A percentile compares a stretch with the other conserved stretches of the same genome.
Conservation (phyloP, 768 basidiomycete genomes). For the Suillus subluteus region DNA sequence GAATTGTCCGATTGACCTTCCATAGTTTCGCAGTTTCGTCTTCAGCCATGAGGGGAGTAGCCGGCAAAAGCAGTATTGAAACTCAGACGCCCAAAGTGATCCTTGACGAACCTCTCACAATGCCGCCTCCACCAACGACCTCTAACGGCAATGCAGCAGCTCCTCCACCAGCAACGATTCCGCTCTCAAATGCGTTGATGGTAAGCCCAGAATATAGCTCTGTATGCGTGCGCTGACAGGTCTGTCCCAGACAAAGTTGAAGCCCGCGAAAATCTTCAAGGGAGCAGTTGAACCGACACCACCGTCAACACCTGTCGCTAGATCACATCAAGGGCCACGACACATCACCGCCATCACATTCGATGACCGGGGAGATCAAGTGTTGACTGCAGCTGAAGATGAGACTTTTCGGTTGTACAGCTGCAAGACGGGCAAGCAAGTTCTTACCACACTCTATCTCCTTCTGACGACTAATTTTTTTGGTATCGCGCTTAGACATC, state of each 20-base stretch:
- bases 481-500: conserved; percentile 52
- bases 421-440: conserved; percentile 93
- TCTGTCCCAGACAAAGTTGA: conserved; percentile 63
- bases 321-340: conserved; percentile 49
- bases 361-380: conserved; percentile 85
- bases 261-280: conserved; percentile 90
- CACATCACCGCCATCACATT: conserved; percentile 90
- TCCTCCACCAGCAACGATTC: conserved; percentile 38
- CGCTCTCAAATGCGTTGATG: conserved; percentile 54
- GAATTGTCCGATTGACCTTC: conserved; percentile 95
- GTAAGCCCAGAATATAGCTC: conserved; percentile 34
- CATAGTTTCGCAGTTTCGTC: conserved; percentile 90
- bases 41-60: conserved; percentile 56
- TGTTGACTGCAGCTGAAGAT: conserved; percentile 90
- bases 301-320: conserved; percentile 47
- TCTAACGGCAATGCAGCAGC: conserved; percentile 37
- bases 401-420: conserved; percentile 90
- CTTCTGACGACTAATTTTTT: conserved; percentile 22
- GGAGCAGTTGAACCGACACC: conserved; percentile 67
- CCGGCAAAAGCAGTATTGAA: conserved; percentile 45
- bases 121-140: conserved; percentile 46
- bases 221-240: not conserved
- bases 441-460: conserved; percentile 35
- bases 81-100: conserved; percentile 50
- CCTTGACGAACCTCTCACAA: conserved; percentile 16